Evolutionary conservation across 2,329 filamentous ascomycete species (phyloP).

Genomic region (Exophiala viscosa): DNA sequence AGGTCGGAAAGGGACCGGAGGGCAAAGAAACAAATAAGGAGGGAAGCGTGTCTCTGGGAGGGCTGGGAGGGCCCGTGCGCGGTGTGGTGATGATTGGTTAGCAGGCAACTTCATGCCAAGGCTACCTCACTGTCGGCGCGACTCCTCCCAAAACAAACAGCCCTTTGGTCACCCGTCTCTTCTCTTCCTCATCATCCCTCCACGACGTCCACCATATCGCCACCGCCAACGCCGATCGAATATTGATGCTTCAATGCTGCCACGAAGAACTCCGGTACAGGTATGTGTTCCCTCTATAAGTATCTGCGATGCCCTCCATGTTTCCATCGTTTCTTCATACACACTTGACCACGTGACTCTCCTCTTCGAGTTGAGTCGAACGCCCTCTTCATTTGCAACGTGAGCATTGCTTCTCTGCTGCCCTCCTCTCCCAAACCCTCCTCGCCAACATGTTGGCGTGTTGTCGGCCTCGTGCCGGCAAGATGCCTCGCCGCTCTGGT

Average conservation of each 20-base stretch:
- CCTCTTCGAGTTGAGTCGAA: background rate
- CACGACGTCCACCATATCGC: background rate
- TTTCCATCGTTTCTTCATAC: background rate
- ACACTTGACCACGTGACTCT: background rate
- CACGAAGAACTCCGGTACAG: no score
- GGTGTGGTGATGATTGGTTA: background rate
- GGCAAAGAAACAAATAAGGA: no score
- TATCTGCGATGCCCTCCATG: background rate
- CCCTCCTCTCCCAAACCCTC: background rate
- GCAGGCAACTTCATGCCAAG: conserved; percentile 1
- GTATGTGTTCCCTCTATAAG: no score
- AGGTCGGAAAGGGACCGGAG: no score
- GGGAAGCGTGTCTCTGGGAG: background rate
- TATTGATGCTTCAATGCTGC: no score
- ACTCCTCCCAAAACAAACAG: conserved; percentile 1
- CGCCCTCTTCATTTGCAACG: background rate
- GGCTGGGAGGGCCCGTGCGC: background rate
- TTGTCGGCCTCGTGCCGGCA: background rate
- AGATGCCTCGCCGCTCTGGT: background rate
- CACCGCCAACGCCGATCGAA: background rate
- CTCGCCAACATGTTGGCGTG: background rate
- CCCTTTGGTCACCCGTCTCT: background rate
- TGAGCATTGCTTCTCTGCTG: background rate
- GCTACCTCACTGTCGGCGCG: background rate
- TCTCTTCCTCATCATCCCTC: background rate